These are phyloP conservation scores for Myrica gale DNA, from an alignment of 306 rosid genomes.

Conservation along the genomic window DNA sequence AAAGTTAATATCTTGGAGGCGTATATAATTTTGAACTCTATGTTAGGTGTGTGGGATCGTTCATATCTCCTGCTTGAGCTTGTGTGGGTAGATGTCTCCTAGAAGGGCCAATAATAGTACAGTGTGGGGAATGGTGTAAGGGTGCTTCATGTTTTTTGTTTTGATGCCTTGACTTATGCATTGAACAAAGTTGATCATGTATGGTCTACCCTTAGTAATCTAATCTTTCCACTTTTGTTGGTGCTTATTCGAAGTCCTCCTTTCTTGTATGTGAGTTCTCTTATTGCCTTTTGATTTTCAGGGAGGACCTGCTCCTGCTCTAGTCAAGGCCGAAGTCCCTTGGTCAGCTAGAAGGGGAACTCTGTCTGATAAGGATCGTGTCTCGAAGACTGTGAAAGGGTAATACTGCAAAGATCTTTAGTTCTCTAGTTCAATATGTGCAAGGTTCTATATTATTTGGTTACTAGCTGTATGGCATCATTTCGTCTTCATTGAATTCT, in stretches of 20 bases:
- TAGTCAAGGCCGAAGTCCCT: conserved; percentile 88
- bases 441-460: background rate
- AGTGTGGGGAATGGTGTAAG: no score
- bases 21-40: background rate
- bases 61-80: no score
- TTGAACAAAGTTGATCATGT: background rate
- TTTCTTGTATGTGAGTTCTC: background rate
- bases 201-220: background rate
- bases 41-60: background rate
- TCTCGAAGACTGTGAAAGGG: conserved; percentile 94
- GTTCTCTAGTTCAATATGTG: background rate
- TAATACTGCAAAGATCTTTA: conserved; percentile 30
- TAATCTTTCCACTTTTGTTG: background rate
- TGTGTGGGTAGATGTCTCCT: no score
- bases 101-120: no score
- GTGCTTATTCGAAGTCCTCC: background rate
- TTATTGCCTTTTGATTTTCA: conserved; percentile 27
- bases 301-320: conserved; percentile 76
- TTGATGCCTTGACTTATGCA: background rate
- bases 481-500: no score
- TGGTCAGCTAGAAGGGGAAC: conserved; percentile 90
- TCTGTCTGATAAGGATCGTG: conserved; percentile 89
- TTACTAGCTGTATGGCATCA: no score
- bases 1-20: no score
- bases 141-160: background rate